Percentiles rank a stretch among this genome's conserved stretches.
Conservation (phyloP, 1,139 yeast genomes). For the Hyphopichia pseudoburtonii region DNA sequence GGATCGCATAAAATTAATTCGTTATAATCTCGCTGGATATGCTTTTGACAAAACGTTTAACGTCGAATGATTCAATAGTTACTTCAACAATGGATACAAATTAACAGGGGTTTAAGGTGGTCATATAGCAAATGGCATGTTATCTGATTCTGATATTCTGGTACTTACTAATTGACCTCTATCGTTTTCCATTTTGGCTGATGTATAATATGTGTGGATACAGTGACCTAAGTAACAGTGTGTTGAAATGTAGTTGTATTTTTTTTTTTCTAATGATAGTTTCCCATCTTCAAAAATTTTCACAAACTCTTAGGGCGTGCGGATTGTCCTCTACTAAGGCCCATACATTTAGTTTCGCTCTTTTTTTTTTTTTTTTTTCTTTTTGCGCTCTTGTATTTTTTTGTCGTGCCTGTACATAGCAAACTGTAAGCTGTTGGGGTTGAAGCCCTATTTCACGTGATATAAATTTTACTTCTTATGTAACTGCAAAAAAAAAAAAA, state of each 20-base stretch:
- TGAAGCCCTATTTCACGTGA: slow-evolving; percentile 9
- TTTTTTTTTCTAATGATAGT: slow-evolving; percentile 1
- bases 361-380: background rate
- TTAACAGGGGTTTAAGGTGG: too few relatives aligned
- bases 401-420: slow-evolving; percentile 1
- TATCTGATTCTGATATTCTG: too few relatives aligned
- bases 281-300: slow-evolving; percentile 17
- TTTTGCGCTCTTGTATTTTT: background rate
- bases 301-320: slow-evolving; percentile 8
- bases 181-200: slow-evolving; percentile 97
- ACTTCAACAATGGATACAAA: too few relatives aligned
- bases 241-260: slow-evolving; percentile 5
- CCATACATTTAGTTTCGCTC: background rate
- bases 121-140: too few relatives aligned
- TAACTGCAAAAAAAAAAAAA: too few relatives aligned
- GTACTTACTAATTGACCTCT: slow-evolving; percentile 97
- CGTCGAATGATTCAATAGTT: too few relatives aligned
- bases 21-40: too few relatives aligned
- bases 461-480: too few relatives aligned
- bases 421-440: slow-evolving; percentile 8
- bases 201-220: slow-evolving; percentile 13
- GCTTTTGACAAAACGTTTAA: too few relatives aligned
- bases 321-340: background rate
- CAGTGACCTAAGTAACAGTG: slow-evolving; percentile 3
- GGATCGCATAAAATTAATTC: too few relatives aligned